Evolutionary conservation across 306 rosid species (phyloP), one percentile per base, ranked within the genome.

Genomic region (Canavalia gladiata): DNA sequence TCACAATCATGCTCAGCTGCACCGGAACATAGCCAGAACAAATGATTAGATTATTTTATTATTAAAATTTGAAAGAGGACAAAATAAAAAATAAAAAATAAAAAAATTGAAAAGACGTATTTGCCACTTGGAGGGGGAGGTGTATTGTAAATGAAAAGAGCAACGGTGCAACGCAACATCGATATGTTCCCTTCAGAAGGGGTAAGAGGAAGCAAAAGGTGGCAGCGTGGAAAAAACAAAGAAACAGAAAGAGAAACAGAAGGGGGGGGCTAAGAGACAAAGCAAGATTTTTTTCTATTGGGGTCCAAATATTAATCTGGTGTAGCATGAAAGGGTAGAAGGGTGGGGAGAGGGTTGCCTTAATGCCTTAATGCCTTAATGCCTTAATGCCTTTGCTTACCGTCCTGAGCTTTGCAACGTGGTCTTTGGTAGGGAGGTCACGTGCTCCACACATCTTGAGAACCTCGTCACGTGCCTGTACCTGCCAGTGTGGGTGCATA

Each of bases 401-500:
- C 92, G 94, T 96, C 90, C 92, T 96, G 7, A 96, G 97, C 91
- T 92, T 93, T 1, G 74, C 88, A 31, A 94, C 89, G 62, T 91
- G 90, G 79, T 96, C 94, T 59, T 87, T 89, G 75, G 92, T 68
- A 58, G 99, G 99, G 4, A 82, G 67, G 77, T 86, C 97, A 91
- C 97, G 97, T 92, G 99, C 30, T 55, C 98, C 98, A 28, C 97
- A 96, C 74, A 96, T 84, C 67, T 74, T 80, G 4, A 90, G 86
- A 62, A 96, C 85, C 91, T 96, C 99, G 4, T 88, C 97, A 88
- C 99, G 98, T 90, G 99, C 99, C 82, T 29, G 86, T n/a, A 75
- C 78, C 84, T 96, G 99, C 99, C 99, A 96, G 0, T 85, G 92
- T 57, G 98, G 98, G 88, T 96, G 99, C 97, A 93, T 96, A 8